phyloP scores from a whole-genome alignment of 2,329 filamentous ascomycete genomes.

The Phialemonium atrogriseum region DNA sequence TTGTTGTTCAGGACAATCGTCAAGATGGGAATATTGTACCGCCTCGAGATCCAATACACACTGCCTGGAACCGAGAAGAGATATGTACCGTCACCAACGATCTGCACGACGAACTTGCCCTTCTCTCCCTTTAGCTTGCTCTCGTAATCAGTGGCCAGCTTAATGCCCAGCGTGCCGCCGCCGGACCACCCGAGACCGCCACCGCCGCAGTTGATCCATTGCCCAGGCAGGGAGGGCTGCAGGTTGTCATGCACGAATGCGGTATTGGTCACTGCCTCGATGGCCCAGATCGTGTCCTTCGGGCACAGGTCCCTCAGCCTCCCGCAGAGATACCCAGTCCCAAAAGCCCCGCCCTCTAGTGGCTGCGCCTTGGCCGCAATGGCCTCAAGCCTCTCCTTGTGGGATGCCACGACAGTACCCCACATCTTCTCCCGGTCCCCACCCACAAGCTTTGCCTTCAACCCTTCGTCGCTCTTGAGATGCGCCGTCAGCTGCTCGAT shows the following conservation, averaged over 20 bases:
- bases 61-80: slow-evolving; percentile 39
- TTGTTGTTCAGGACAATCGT: slow-evolving; percentile 44
- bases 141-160: slow-evolving; percentile 32
- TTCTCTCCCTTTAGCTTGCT: slow-evolving; percentile 25
- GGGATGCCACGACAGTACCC: slow-evolving; percentile 44
- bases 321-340: slow-evolving; percentile 37
- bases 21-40: slow-evolving; percentile 38
- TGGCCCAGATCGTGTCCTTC: slow-evolving; percentile 56
- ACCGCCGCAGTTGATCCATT: slow-evolving; percentile 45
- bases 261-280: slow-evolving; percentile 69
- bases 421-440: slow-evolving; percentile 34
- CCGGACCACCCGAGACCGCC: slow-evolving; percentile 46
- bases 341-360: slow-evolving; percentile 53
- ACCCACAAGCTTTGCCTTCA: slow-evolving; percentile 31
- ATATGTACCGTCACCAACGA: slow-evolving; percentile 41
- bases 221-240: slow-evolving; percentile 44
- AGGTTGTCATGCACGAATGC: slow-evolving; percentile 60
- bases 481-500: slow-evolving; percentile 62
- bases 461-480: slow-evolving; percentile 37
- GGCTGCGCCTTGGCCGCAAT: slow-evolving; percentile 53
- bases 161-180: slow-evolving; percentile 40
- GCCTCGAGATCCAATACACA: slow-evolving; percentile 38
- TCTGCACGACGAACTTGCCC: slow-evolving; percentile 38
- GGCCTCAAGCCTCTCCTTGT: slow-evolving; percentile 48
- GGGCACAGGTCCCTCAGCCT: slow-evolving; percentile 27